These are phyloP conservation scores for Eucalyptus marginata DNA, from an alignment of 345 rosid species.

Conservation along the genomic window DNA sequence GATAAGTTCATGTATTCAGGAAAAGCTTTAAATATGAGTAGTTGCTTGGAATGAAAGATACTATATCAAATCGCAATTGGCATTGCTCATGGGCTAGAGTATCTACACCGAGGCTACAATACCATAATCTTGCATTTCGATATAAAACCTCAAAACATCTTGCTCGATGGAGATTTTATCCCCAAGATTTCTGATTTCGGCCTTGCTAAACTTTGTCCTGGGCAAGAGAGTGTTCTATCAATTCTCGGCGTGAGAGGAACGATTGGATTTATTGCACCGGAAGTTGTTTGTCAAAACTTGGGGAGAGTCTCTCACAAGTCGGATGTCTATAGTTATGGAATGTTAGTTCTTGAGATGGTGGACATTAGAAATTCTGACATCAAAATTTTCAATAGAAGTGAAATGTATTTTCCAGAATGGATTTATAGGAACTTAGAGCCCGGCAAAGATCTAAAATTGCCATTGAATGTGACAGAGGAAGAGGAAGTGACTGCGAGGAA, in stretches of 20 bases:
- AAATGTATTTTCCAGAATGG: conserved; percentile 17
- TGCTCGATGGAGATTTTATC: neutral
- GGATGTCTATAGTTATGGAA: too few species aligned
- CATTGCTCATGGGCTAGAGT: conserved; percentile 26
- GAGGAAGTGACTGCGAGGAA: neutral
- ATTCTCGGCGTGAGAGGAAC: too few species aligned
- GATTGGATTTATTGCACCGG: too few species aligned
- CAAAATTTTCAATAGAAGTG: neutral
- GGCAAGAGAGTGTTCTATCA: too few species aligned
- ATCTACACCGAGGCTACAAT: conserved; percentile 27
- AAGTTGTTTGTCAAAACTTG: too few species aligned
- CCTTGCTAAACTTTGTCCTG: too few species aligned
- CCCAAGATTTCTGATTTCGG: too few species aligned
- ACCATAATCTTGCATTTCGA: conserved; percentile 30
- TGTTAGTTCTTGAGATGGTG: too few species aligned
- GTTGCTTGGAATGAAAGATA: conserved; percentile 1
- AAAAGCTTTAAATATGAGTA: neutral
- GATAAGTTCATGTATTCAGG: conserved; percentile 9
- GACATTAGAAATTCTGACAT: neutral
- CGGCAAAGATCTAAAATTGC: neutral
- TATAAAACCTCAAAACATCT: conserved; percentile 35
- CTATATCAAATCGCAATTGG: neutral
- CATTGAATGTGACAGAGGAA: neutral
- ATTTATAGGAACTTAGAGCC: conserved; percentile 17
- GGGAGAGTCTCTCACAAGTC: too few species aligned